phyloP scores from a whole-genome alignment of 257 asterid genomes.

The Echium plantagineum region DNA sequence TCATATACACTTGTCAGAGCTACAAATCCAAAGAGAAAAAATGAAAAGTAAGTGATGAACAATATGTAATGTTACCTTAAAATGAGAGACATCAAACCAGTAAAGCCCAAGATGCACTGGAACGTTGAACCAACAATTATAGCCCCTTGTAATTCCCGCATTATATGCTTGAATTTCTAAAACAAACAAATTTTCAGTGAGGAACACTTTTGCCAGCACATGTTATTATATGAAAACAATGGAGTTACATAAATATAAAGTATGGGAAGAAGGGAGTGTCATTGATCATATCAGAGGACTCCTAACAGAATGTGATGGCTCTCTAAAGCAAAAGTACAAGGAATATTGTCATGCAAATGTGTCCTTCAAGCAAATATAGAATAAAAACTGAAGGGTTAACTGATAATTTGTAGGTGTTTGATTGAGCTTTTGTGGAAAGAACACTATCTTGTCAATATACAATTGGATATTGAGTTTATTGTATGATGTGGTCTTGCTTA shows the following conservation, averaged over 20 bases:
- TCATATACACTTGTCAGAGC: not conserved
- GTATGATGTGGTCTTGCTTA: too few relatives aligned
- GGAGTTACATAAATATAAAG: not conserved
- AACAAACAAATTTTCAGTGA: conserved; percentile 12
- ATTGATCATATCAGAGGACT: too few relatives aligned
- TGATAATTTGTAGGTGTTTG: too few relatives aligned
- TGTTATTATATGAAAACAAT: not conserved
- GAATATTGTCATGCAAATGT: conserved; percentile 1
- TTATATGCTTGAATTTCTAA: conserved; percentile 83
- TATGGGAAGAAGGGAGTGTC: too few relatives aligned
- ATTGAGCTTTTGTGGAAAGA: too few relatives aligned
- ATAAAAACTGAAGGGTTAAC: not conserved
- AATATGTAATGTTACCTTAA: conserved; percentile 37
- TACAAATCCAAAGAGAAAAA: not conserved
- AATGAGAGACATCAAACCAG: conserved; percentile 78
- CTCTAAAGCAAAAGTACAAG: not conserved
- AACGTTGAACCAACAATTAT: conserved; percentile 76
- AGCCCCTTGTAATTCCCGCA: conserved; percentile 97
- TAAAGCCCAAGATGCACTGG: conserved; percentile 85
- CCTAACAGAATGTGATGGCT: not conserved
- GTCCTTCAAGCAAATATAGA: not conserved
- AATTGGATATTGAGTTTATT: too few relatives aligned
- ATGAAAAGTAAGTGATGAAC: not conserved
- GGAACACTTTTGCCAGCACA: not conserved
- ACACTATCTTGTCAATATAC: too few relatives aligned